Conservation (phyloP, 805 yeast genomes). For the Priceomyces fermenticarens region DNA sequence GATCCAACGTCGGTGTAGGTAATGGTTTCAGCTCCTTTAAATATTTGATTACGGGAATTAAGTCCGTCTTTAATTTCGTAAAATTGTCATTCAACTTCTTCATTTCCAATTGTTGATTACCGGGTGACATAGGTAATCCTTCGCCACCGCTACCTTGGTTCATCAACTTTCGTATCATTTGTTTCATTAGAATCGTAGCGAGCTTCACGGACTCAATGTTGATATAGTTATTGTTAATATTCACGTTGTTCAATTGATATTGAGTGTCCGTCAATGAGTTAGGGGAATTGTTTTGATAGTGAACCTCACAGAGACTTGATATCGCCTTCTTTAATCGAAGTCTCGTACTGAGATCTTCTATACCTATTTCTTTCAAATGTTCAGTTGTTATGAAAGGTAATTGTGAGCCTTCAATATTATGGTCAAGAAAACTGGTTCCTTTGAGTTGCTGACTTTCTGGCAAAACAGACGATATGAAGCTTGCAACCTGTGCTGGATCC, state of each 20-base stretch:
- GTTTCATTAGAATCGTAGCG: conserved; percentile 33
- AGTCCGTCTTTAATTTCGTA: conserved; percentile 56
- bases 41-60: conserved; percentile 59
- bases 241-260: conserved; percentile 25
- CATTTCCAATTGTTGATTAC: conserved; percentile 22
- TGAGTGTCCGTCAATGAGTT: conserved; percentile 24
- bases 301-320: conserved; percentile 46
- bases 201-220: conserved; percentile 35
- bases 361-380: conserved; percentile 74
- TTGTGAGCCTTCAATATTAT: conserved; percentile 71
- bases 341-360: conserved; percentile 51
- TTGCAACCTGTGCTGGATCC: conserved; percentile 47
- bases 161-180: conserved; percentile 26
- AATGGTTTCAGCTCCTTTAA: conserved; percentile 65
- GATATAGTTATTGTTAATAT: conserved; percentile 35
- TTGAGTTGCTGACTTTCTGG: conserved; percentile 19
- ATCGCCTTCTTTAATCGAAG: conserved; percentile 59
- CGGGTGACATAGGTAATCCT: conserved; percentile 14
- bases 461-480: conserved; percentile 23
- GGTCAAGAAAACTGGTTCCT: conserved; percentile 41
- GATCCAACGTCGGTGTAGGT: conserved; percentile 58
- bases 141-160: conserved; percentile 10
- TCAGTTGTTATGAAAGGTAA: conserved; percentile 65
- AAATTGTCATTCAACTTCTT: conserved; percentile 52
- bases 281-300: conserved; percentile 25